These are phyloP conservation scores for Pichia sp. DNA, from an alignment of 1,139 yeast genomes.

Conservation along the genomic window DNA sequence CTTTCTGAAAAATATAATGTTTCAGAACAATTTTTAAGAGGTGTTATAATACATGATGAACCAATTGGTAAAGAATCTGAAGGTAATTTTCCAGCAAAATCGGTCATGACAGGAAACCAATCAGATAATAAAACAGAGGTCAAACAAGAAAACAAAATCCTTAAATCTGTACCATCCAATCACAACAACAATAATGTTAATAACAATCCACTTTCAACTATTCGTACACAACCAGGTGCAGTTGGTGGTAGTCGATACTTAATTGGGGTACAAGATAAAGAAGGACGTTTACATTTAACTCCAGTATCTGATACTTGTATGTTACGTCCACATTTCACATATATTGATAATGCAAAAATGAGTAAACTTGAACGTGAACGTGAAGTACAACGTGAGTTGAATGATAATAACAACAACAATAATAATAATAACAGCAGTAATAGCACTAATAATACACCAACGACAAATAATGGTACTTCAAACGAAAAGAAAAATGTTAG, in stretches of 20 bases:
- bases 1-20: conserved; percentile 62
- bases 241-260: conserved; percentile 18
- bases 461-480: neutral
- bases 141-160: neutral
- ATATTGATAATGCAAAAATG: conserved; percentile 49
- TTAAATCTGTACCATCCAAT: neutral
- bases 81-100: conserved; percentile 7
- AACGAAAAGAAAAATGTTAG: conserved; percentile 37
- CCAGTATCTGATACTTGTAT: conserved; percentile 70
- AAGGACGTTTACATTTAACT: conserved; percentile 53
- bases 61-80: conserved; percentile 6
- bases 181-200: neutral
- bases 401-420: conserved; percentile 23
- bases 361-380: conserved; percentile 32
- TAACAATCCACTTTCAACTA: conserved; percentile 5
- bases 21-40: conserved; percentile 56
- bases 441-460: neutral
- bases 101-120: neutral
- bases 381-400: conserved; percentile 37
- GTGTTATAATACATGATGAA: conserved; percentile 53
- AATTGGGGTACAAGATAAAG: conserved; percentile 21
- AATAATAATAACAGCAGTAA: conserved; percentile 20
- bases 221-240: conserved; percentile 19
- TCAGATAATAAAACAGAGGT: neutral
- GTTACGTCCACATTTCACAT: conserved; percentile 72